Conservation (phyloP, 257 asterid species). For the Plantago major region DNA sequence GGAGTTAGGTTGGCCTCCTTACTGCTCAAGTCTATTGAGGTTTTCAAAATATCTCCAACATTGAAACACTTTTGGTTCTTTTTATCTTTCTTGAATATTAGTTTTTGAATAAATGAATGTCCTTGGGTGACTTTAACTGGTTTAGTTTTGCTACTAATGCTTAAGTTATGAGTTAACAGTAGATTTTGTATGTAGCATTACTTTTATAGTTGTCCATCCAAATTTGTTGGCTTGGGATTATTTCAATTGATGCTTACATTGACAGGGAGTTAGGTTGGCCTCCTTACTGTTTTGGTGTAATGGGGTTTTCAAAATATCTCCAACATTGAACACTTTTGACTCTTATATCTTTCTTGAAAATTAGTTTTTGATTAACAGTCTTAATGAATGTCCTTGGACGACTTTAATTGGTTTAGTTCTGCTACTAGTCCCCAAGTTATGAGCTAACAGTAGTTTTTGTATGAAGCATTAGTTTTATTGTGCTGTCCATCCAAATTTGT, state of each 20-base stretch:
- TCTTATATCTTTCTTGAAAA: neutral
- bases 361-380: neutral
- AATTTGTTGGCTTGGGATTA: conserved; percentile 6
- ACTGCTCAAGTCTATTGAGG: conserved; percentile 34
- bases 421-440: too few relatives aligned
- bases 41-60: conserved; percentile 47
- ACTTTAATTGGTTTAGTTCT: neutral
- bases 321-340: conserved; percentile 14
- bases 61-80: neutral
- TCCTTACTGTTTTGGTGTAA: conserved; percentile 25
- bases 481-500: neutral
- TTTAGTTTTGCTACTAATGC: neutral
- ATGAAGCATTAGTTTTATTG: conserved; percentile 26
- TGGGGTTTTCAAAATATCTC: conserved; percentile 52
- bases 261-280: conserved; percentile 57
- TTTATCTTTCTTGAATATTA: neutral
- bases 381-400: too few relatives aligned
- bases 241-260: conserved; percentile 33
- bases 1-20: conserved; percentile 57
- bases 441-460: too few relatives aligned
- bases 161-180: too few relatives aligned
- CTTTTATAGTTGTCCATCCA: conserved; percentile 13
- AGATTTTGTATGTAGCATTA: conserved; percentile 22
- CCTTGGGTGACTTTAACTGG: neutral
- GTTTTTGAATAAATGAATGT: neutral